A percentile compares a stretch with the other conserved stretches of the same genome.
Evolutionary conservation across 805 yeast species (phyloP).

Genomic region (Candida broadrunensis): DNA sequence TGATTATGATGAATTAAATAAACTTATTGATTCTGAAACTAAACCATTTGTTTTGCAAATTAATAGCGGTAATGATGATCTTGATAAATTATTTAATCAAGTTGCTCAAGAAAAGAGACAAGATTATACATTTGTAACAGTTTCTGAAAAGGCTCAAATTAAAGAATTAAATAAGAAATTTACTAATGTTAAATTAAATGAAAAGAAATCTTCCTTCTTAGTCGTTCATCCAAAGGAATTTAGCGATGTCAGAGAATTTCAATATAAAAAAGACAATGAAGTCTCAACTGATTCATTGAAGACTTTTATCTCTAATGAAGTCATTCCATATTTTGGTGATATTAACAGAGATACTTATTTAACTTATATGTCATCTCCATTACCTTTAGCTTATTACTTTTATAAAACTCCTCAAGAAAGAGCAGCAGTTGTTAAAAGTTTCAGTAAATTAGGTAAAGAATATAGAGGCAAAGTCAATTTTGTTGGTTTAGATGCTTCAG

Average conservation of each 20-base stretch:
- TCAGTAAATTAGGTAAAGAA: conserved; percentile 66
- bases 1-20: conserved; percentile 48
- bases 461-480: conserved; percentile 79
- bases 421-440: conserved; percentile 47
- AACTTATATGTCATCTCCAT: conserved; percentile 63
- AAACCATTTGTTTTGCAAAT: conserved; percentile 60
- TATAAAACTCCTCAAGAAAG: conserved; percentile 69
- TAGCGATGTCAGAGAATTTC: conserved; percentile 47
- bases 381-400: conserved; percentile 88
- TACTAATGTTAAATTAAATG: conserved; percentile 19
- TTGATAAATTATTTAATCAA: conserved; percentile 55
- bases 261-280: conserved; percentile 17
- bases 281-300: conserved; percentile 34
- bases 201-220: conserved; percentile 38
- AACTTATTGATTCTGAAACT: conserved; percentile 44
- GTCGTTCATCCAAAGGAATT: conserved; percentile 45
- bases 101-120: conserved; percentile 68
- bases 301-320: conserved; percentile 55
- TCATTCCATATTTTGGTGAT: conserved; percentile 85
- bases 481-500: conserved; percentile 81
- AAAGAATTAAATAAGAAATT: conserved; percentile 34
- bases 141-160: conserved; percentile 37
- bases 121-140: conserved; percentile 53
- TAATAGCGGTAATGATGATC: conserved; percentile 16
- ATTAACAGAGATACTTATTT: conserved; percentile 76